Evolutionary conservation across 2,329 filamentous ascomycete genomes (phyloP), one percentile per base, ranked within the genome.

Genomic region (Delphinella strobiligena): DNA sequence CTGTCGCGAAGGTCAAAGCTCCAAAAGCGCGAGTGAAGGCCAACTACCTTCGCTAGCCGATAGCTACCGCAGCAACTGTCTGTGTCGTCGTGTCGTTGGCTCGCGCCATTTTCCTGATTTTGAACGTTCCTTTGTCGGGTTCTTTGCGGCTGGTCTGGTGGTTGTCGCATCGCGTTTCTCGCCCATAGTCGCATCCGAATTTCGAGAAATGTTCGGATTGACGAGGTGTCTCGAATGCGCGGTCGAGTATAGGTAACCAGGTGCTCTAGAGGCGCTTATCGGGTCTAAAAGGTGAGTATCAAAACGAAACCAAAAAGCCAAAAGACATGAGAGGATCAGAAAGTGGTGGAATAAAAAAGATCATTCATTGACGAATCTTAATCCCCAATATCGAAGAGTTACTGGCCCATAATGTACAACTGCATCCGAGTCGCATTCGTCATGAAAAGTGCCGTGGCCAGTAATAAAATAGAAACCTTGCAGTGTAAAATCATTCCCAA

Each of bases 401-500:
- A 27, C 22, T 27, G 22, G 22, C 22, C 22, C 12, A 7, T 27
- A 27, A 27, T 27, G 22, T 27, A 27, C 22, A 27, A 27, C 22
- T 27, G 22, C 22, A 7, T 27, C 22, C 22, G 7, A 27, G 22
- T 27, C 22, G 22, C 22, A 7, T 12, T 7, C 12, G 7, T 27
- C 7, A 27, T 27, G 12, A 27, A 27, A 27, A 27, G 22, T 27
- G 22, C 22, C 22, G 22, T 27, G 22, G 22, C 22, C 22, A 27
- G 22, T 27, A 41, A 33, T 36, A 22, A 42, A 41, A 39, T 35
- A 49, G 50, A 46, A 41, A 40, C 42, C 42, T 45, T 34, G 43
- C 49, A 56, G 48, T 53, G 48, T 43, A 46, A 47, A 47, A 43
- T 38, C 46, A 53, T 47, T 48, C 53, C 64, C 61, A 62, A 61